Base-by-base conservation (phyloP, 257 asterid species). In the Scutellaria baicalensis region DNA sequence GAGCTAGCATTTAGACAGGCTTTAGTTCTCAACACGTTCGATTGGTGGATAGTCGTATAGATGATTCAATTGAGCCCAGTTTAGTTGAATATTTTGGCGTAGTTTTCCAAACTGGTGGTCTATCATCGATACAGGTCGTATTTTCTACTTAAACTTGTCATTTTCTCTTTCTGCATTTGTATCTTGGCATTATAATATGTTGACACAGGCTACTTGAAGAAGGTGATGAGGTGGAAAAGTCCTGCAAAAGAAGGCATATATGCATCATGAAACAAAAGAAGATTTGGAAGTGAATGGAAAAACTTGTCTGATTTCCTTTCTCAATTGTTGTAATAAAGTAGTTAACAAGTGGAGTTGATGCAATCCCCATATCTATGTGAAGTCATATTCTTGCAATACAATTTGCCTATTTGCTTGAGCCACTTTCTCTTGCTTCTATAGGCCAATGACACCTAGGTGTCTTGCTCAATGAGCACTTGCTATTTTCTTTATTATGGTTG, bases 181-280 rank as follows among this genome's bases (percentile, higher is more conserved):
- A 59, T 47, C 3, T 59, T 27, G 18, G 33, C 69, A 36, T 8
- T 31, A 44, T 56, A 47, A 63, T 68, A 36, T 73, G 63, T 59
- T 67, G 70, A 74, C 64, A 38, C 8, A 40, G 49, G 73, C 78
- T 68, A 60, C 61, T 39, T 66, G 73, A 47, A 66, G 71, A 64
- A 56, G 78, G 20, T 67, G 74, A 49, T 59, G 69, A 67, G 33
- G 63, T 48, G 68, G 69, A 59, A 73, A 58, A 21, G 31, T 64
- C 17, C 44, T 39, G 5, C 23, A 1, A 18, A 42, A 21, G 68
- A 60, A 50, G 66, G 49, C 39, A 59, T n/a, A 48, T 42, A 39
- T 57, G 21, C 43, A 57, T 72, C 63, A 66, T n/a, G 18, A 8
- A 57, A 73, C 58, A 36, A 68, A 67, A 38, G 57, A 59, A 70